These are phyloP conservation scores for Calocera viscosa DNA, from an alignment of 768 basidiomycete genomes.

Conservation along the genomic window DNA sequence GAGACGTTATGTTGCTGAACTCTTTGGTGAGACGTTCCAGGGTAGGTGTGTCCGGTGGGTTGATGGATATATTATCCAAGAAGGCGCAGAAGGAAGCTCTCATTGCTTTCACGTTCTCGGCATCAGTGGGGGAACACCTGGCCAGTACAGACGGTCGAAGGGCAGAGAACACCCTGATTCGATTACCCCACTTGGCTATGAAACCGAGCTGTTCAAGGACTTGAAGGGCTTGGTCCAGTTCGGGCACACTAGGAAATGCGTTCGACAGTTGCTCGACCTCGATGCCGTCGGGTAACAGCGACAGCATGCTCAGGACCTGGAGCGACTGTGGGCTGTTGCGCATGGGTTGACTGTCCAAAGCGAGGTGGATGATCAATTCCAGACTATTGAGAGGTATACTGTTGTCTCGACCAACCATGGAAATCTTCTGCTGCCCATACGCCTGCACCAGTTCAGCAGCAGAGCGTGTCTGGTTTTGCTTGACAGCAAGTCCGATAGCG, in stretches of 20 bases:
- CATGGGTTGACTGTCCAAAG: background rate
- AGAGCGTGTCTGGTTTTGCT: background rate
- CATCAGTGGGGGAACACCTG: background rate
- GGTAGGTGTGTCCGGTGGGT: background rate
- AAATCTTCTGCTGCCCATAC: background rate
- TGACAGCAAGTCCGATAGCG: background rate
- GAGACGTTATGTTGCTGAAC: background rate
- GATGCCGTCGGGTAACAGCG: background rate
- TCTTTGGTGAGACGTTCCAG: background rate
- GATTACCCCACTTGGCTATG: background rate
- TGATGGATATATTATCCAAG: background rate
- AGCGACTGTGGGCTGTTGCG: background rate
- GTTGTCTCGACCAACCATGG: background rate
- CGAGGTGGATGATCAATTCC: background rate
- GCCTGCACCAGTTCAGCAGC: background rate
- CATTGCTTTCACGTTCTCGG: background rate
- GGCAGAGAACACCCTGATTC: background rate
- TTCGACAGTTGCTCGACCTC: background rate
- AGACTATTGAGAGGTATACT: background rate
- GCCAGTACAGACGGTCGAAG: background rate
- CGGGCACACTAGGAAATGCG: background rate
- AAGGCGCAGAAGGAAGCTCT: background rate
- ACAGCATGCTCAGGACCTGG: background rate
- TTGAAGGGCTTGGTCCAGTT: background rate
- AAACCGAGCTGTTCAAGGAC: background rate